phyloP scores from a whole-genome alignment of 129 eudicot species.

The Flaveria trinervia region DNA sequence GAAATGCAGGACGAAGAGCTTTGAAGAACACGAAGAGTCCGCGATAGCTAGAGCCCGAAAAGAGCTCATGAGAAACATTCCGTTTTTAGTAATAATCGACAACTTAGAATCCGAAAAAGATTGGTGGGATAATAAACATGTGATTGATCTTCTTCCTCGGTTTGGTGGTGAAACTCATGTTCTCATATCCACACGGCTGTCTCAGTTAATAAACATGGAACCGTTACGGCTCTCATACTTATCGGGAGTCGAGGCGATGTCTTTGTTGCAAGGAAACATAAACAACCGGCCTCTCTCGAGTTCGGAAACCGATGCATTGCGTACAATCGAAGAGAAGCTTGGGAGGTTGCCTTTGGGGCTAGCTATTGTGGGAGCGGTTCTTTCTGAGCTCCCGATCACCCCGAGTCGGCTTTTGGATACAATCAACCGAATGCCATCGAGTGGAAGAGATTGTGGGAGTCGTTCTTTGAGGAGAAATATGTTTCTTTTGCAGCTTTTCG shows the following conservation, averaged over 20 bases:
- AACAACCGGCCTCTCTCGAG: conserved; percentile 46
- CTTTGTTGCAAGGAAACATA: conserved; percentile 68
- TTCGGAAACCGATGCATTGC: conserved; percentile 73
- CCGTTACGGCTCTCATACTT: conserved; percentile 81
- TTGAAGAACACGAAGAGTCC: conserved; percentile 94
- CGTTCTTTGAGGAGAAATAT: conserved; percentile 55
- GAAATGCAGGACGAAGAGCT: conserved; percentile 74
- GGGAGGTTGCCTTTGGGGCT: conserved; percentile 89
- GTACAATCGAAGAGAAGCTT: conserved; percentile 84
- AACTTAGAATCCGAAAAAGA: conserved; percentile 93
- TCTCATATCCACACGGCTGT: conserved; percentile 66
- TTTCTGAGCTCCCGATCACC: conserved; percentile 86
- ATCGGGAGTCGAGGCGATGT: conserved; percentile 88
- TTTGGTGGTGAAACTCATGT: conserved; percentile 97
- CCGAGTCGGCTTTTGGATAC: conserved; percentile 92
- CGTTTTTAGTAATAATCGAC: conserved; percentile 78
- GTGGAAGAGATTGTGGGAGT: conserved; percentile 60
- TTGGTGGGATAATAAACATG: conserved; percentile 89
- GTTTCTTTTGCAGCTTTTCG: conserved; percentile 85
- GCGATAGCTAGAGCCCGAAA: conserved; percentile 78
- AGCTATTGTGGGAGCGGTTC: conserved; percentile 84
- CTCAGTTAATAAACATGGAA: conserved; percentile 74
- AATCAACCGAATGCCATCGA: conserved; percentile 84
- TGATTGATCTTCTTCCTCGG: conserved; percentile 95
- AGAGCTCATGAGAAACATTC: conserved; percentile 93